phyloP scores from a whole-genome alignment of 257 asterid species.

The Solanum piurae region DNA sequence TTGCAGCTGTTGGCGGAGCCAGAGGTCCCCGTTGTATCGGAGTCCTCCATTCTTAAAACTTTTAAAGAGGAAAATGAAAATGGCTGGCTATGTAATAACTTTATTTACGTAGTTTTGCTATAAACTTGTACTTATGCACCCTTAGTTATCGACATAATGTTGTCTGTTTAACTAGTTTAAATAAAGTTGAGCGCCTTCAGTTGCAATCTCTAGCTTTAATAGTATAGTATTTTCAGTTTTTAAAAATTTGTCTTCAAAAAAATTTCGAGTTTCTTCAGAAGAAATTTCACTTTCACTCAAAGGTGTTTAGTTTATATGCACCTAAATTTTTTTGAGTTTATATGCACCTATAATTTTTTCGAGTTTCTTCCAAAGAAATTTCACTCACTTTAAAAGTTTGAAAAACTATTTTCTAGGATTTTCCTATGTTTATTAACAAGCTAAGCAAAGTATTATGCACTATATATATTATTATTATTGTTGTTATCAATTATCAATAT shows the following conservation, averaged over 20 bases:
- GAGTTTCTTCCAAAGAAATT: too few relatives aligned
- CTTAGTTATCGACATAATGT: neutral
- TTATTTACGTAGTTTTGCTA: conserved; percentile 11
- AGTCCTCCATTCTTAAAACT: neutral
- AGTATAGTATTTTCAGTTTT: too few relatives aligned
- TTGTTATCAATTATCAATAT: too few relatives aligned
- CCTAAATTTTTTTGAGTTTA: too few relatives aligned
- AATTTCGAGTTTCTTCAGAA: too few relatives aligned
- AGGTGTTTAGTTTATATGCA: too few relatives aligned
- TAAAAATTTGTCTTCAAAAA: too few relatives aligned
- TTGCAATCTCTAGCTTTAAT: neutral
- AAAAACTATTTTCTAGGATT: neutral
- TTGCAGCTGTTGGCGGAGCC: conserved; percentile 5
- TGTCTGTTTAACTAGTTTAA: conserved; percentile 2
- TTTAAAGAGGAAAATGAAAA: neutral
- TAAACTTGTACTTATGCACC: conserved; percentile 18
- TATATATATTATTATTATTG: too few relatives aligned
- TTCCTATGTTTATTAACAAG: neutral
- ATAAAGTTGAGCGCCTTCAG: neutral
- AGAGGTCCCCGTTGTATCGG: neutral
- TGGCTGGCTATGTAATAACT: conserved; percentile 13
- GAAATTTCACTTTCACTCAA: too few relatives aligned
- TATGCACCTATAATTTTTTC: too few relatives aligned
- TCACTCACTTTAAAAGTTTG: too few relatives aligned
- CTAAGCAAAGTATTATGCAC: neutral